Base-by-base conservation (phyloP, 495 filamentous ascomycete species). In the Neurospora sp. region DNA sequence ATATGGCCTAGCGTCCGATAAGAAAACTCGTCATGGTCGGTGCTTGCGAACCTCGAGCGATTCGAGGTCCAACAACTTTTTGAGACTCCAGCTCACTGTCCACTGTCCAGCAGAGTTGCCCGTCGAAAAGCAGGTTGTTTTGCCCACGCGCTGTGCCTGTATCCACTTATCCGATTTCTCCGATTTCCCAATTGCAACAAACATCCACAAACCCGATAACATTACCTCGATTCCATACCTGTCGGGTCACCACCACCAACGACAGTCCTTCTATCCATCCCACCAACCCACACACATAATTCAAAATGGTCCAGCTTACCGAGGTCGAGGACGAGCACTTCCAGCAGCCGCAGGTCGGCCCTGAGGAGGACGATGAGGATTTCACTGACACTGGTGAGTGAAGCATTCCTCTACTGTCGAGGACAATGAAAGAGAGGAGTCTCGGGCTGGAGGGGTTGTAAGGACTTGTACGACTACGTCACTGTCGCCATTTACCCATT, bases 281-380 rank as follows among this genome's bases (percentile, higher is more conserved):
- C 18, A 54, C 69, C 40, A 18, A 18, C 69, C 66, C 66, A 49
- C 41, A 60, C 31, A 70, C 73, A 78, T 46, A 79, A 81, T 79
- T 74, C 85, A 95, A 82, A 79, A 99, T 99, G 96, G 96, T 99
- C 81, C 92, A 96, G 84, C 93, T 99, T 76, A 91, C 90, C 77
- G 96, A 98, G 85, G 95, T 99, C 80, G 90, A 95, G 75, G 96
- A 99, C 82, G 94, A 97, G 85, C 93, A 96, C 82, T 97, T 98
- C 87, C 85, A 89, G 80, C 83, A 91, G 77, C 92, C 93, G 82
- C 90, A 92, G 76, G 85, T 87, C 66, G 87, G 93, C 69, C 85
- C 84, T 74, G 90, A 91, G 74, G 91, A 96, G 76, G 92, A 96
- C 69, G 93, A 95, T 54, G 91, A 91, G 70, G 93, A 95, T 82